phyloP scores from a whole-genome alignment of 2,329 filamentous ascomycete genomes.

The Alternaria postmessia region DNA sequence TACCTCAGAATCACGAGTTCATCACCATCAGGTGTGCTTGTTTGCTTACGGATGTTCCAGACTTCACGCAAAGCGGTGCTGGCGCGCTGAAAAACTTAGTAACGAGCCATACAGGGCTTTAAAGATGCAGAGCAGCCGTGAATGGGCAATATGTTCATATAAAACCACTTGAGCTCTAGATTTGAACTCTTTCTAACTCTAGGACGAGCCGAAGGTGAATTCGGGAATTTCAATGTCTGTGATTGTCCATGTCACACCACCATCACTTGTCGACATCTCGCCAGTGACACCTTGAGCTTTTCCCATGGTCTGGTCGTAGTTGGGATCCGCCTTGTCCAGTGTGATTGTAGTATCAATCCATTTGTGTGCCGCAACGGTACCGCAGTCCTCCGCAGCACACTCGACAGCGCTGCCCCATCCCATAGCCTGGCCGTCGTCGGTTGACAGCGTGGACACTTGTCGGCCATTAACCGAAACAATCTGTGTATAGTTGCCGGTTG shows the following conservation, averaged over 20 bases:
- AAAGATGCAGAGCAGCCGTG: background rate
- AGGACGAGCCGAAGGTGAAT: conserved; percentile 27
- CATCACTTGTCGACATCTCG: conserved; percentile 52
- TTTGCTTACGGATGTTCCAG: background rate
- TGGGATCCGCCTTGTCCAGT: conserved; percentile 46
- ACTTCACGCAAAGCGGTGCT: background rate
- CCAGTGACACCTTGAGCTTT: conserved; percentile 54
- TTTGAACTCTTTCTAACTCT: background rate
- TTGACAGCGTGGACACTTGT: conserved; percentile 56
- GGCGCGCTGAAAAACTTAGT: background rate
- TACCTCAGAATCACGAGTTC: background rate
- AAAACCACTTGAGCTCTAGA: background rate
- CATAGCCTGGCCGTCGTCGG: conserved; percentile 53
- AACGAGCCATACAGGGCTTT: background rate
- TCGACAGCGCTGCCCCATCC: conserved; percentile 57
- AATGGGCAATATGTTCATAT: background rate
- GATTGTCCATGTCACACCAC: conserved; percentile 56
- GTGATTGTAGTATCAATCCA: conserved; percentile 54
- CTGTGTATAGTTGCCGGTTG: conserved; percentile 54
- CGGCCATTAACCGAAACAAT: conserved; percentile 49
- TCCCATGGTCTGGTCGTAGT: conserved; percentile 52
- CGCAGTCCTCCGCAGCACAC: conserved; percentile 52
- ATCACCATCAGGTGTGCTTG: background rate
- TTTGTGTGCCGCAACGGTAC: conserved; percentile 52
- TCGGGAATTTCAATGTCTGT: conserved; percentile 45